Conservation (phyloP, 106 monocot species). For the Agapanthus africanus region DNA sequence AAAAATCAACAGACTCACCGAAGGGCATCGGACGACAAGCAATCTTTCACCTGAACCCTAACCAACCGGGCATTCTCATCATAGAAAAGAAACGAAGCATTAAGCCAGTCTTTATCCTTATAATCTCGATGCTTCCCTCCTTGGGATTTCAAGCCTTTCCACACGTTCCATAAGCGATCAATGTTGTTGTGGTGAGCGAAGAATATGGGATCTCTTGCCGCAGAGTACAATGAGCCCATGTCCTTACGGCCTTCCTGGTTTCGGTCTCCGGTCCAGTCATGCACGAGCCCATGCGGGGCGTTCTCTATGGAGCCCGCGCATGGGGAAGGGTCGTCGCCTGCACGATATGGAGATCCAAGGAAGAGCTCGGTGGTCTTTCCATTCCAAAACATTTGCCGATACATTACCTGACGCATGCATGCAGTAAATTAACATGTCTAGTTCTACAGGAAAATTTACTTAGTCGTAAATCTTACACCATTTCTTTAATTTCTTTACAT, state of each 20-base stretch:
- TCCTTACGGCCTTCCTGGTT: slow-evolving; percentile 10
- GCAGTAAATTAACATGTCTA: no score
- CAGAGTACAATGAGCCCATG: slow-evolving; percentile 23
- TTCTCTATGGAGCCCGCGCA: slow-evolving; percentile 14
- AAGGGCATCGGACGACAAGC: neutral
- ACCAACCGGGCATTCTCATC: slow-evolving; percentile 36
- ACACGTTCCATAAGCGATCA: slow-evolving; percentile 21
- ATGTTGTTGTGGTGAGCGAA: slow-evolving; percentile 22
- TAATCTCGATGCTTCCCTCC: slow-evolving; percentile 17
- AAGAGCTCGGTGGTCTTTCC: slow-evolving; percentile 16
- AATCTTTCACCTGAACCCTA: slow-evolving; percentile 17
- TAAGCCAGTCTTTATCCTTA: slow-evolving; percentile 28
- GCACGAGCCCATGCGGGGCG: slow-evolving; percentile 11
- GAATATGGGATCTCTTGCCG: slow-evolving; percentile 23
- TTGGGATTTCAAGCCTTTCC: slow-evolving; percentile 15
- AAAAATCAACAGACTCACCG: no score
- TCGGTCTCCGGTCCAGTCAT: slow-evolving; percentile 16
- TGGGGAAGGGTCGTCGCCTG: slow-evolving; percentile 7
- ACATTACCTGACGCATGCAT: no score
- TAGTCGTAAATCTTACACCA: no score
- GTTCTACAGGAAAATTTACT: no score
- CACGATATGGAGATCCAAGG: slow-evolving; percentile 10
- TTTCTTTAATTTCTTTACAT: no score
- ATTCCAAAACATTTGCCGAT: slow-evolving; percentile 21
- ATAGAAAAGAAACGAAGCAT: slow-evolving; percentile 34